Evolutionary conservation across 2,329 filamentous ascomycete species (phyloP).

Genomic region (Alternaria tenuissima): DNA sequence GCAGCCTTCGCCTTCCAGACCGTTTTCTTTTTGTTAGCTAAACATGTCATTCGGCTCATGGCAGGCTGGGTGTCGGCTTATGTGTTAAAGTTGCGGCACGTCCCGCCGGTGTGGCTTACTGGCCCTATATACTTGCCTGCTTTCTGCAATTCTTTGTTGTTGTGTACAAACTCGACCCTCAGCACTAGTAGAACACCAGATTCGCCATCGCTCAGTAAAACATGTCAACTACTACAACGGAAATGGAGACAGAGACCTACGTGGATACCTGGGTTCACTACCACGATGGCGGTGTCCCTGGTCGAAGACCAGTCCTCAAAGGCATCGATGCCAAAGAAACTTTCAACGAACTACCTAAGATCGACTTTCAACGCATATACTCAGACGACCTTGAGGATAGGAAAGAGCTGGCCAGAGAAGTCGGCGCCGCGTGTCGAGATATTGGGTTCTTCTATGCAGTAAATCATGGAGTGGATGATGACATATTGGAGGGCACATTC

Average conservation of each 20-base stretch:
- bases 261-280: conserved; percentile 37
- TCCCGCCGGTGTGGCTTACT: conserved; percentile 6
- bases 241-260: conserved; percentile 16
- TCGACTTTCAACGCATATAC: conserved; percentile 43
- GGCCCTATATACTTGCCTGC: conserved; percentile 1
- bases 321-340: conserved; percentile 35
- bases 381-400: conserved; percentile 34
- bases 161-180: background rate
- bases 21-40: background rate
- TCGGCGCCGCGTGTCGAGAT: conserved; percentile 44
- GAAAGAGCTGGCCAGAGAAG: conserved; percentile 38
- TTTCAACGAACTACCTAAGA: conserved; percentile 39
- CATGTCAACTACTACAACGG: conserved; percentile 23
- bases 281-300: conserved; percentile 42
- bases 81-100: conserved; percentile 12
- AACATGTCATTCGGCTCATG: background rate
- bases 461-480: conserved; percentile 42
- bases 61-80: background rate
- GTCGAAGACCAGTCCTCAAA: conserved; percentile 35
- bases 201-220: background rate
- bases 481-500: conserved; percentile 40
- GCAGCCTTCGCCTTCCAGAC: background rate
- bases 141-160: background rate
- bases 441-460: conserved; percentile 48
- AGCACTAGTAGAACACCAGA: background rate